Evolutionary conservation across 768 basidiomycete genomes (phyloP), one percentile per base, ranked within the genome.

Genomic region (Thelephora ganbajun): DNA sequence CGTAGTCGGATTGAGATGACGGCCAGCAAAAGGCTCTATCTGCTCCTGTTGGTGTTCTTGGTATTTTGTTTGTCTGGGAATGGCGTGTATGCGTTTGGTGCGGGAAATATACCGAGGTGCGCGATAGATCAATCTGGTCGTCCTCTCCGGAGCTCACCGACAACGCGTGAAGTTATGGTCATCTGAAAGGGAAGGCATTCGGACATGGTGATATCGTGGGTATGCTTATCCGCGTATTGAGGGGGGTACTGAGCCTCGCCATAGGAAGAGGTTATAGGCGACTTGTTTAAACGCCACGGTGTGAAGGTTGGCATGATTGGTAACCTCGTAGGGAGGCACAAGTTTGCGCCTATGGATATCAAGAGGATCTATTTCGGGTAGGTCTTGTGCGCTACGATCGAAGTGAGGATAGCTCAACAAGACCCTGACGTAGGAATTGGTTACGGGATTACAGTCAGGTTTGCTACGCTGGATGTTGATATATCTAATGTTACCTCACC

Each of bases 361-460:
- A 91, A 91, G 61, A 71, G 87, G 20, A 80, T 89, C 3, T 87
- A 85, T 59, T 86, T 85, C 61, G 83, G 82, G 80, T 82, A 48
- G 33, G 77, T 57, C n/a, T n/a, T n/a, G n/a, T n/a, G n/a, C n/a
- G n/a, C n/a, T n/a, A n/a, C n/a, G n/a, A n/a, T n/a, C n/a, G n/a
- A n/a, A n/a, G n/a, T n/a, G n/a, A n/a, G n/a, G n/a, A n/a, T n/a
- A n/a, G n/a, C n/a, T n/a, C n/a, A n/a, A n/a, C n/a, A n/a, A n/a
- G n/a, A n/a, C n/a, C n/a, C n/a, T n/a, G n/a, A n/a, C n/a, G n/a
- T n/a, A 84, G 84, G 5, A 88, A 88, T 60, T 90, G 88, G 89
- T 71, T 93, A 33, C 71, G 91, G 35, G 90, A 93, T 65, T 93
- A 91, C 63, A 83, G 81, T 55, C 83, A 83, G 67, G 79, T 75